phyloP scores from a whole-genome alignment of 2,329 filamentous ascomycete genomes.

The Ophiostoma fasciatum region DNA sequence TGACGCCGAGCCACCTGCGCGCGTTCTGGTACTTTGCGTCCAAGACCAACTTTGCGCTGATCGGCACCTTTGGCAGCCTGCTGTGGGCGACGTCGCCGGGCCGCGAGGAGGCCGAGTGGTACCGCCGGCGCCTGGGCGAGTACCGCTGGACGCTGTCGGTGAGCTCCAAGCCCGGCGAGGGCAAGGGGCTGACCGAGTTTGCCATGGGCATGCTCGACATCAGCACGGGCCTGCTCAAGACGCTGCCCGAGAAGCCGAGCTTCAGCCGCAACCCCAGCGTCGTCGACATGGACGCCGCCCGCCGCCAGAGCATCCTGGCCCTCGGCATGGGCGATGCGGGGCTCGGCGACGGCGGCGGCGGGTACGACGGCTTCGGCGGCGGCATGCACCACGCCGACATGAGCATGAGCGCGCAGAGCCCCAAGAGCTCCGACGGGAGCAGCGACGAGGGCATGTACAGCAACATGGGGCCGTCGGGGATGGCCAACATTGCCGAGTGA shows the following conservation, averaged over 20 bases:
- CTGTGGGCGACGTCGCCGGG: constrained; percentile 82
- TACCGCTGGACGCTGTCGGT: constrained; percentile 92
- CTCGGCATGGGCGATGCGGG: constrained; percentile 7
- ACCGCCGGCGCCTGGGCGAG: constrained; percentile 68
- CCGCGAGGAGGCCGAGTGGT: constrained; percentile 83
- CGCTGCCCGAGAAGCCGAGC: constrained; percentile 55
- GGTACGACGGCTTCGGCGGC: constrained; percentile 25
- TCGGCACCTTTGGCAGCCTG: constrained; percentile 83
- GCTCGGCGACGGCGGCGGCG: not conserved
- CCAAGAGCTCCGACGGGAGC: constrained; percentile 30
- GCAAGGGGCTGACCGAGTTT: constrained; percentile 45
- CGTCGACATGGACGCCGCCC: constrained; percentile 27
- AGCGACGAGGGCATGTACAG: constrained; percentile 44
- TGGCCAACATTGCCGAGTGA: constrained; percentile 15
- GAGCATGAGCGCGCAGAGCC: constrained; percentile 34
- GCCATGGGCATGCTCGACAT: constrained; percentile 69
- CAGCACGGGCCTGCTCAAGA: constrained; percentile 51
- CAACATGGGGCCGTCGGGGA: constrained; percentile 17
- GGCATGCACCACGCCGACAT: constrained; percentile 31
- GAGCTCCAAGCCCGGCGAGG: constrained; percentile 54
- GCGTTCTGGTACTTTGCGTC: constrained; percentile 87
- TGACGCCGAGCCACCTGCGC: constrained; percentile 73
- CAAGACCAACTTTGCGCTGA: constrained; percentile 83
- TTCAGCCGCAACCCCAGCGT: constrained; percentile 41
- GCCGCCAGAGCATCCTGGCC: constrained; percentile 12